These are phyloP conservation scores for Kazachstania bromeliacearum DNA, from an alignment of 805 yeast genomes.

Conservation along the genomic window DNA sequence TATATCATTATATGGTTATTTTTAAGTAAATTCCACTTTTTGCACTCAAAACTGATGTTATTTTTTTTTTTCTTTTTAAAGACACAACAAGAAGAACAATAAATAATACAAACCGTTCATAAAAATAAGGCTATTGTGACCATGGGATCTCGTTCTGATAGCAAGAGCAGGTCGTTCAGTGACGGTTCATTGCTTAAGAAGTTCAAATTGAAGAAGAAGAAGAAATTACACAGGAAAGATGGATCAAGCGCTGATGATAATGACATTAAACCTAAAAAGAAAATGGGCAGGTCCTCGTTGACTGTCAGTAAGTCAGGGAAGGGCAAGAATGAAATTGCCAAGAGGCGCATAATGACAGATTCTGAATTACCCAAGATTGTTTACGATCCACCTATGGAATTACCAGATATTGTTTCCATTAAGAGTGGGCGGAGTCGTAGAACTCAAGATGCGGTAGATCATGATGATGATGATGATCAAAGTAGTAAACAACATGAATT, in stretches of 20 bases:
- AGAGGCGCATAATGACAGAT: slow-evolving; percentile 12
- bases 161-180: slow-evolving; percentile 7
- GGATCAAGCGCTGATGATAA: too few relatives aligned
- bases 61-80: not conserved
- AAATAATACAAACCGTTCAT: too few relatives aligned
- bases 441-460: slow-evolving; percentile 3
- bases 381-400: slow-evolving; percentile 9
- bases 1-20: not conserved
- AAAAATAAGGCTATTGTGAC: too few relatives aligned
- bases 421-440: slow-evolving; percentile 11
- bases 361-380: not conserved
- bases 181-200: slow-evolving; percentile 10
- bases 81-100: not conserved
- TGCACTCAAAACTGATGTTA: not conserved
- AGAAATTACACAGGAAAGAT: not conserved
- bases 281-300: slow-evolving; percentile 3
- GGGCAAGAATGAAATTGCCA: slow-evolving; percentile 16
- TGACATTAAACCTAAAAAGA: too few relatives aligned
- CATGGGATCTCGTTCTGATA: not conserved
- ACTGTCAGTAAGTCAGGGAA: slow-evolving; percentile 9
- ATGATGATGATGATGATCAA: not conserved
- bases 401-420: slow-evolving; percentile 22
- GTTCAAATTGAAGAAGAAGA: slow-evolving; percentile 3
- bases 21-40: not conserved
- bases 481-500: slow-evolving; percentile 3